These are phyloP conservation scores for Sarcodon aspratus DNA, from an alignment of 768 basidiomycete species.

Conservation along the genomic window DNA sequence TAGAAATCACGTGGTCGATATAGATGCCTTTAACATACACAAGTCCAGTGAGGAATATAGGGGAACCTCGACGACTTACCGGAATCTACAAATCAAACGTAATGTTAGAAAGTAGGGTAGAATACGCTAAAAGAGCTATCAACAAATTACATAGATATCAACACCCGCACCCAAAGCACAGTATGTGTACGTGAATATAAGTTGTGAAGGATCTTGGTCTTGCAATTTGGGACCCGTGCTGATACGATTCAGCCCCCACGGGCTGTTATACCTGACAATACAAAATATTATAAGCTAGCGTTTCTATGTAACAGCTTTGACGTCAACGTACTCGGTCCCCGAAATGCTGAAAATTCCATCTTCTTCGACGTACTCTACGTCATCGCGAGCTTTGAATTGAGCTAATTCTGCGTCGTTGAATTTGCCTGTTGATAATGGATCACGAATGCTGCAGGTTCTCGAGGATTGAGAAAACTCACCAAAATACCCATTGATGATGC, in stretches of 20 bases:
- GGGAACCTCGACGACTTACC: too few relatives aligned
- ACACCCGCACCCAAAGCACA: constrained; percentile 19
- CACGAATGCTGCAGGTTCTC: too few relatives aligned
- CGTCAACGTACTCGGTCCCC: constrained; percentile 4
- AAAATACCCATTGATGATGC: neutral
- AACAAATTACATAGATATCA: constrained; percentile 9
- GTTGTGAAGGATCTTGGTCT: constrained; percentile 4
- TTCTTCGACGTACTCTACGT: constrained; percentile 11
- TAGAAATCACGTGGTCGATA: neutral
- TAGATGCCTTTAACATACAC: neutral
- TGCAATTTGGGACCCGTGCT: constrained; percentile 5
- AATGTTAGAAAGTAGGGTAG: too few relatives aligned
- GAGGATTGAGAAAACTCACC: too few relatives aligned
- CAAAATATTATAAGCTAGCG: neutral
- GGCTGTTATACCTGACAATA: constrained; percentile 8
- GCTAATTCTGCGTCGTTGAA: constrained; percentile 7
- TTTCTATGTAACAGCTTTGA: neutral
- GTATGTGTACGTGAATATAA: constrained; percentile 15
- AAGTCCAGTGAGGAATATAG: too few relatives aligned
- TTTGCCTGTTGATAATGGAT: constrained; percentile 2
- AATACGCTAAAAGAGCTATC: too few relatives aligned
- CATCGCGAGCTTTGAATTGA: constrained; percentile 7
- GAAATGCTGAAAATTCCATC: constrained; percentile 5
- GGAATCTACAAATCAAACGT: neutral
- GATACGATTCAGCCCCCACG: constrained; percentile 13